Conservation (phyloP, 2,329 filamentous ascomycete genomes). For the Didymella glomerata region DNA sequence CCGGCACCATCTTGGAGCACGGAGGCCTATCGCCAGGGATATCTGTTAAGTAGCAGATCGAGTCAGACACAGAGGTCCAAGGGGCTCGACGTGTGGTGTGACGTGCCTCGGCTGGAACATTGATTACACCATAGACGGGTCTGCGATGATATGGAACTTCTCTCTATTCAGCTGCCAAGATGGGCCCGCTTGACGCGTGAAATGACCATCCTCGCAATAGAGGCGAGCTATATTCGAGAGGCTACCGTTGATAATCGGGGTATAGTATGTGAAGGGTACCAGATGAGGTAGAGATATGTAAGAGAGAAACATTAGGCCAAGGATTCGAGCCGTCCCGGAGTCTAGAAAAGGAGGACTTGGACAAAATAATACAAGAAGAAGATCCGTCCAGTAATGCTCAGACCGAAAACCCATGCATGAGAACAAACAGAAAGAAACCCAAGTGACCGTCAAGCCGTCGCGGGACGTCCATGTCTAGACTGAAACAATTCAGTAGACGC, state of each 20-base stretch:
- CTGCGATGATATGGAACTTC: slow-evolving; percentile 22
- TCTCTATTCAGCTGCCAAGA: slow-evolving; percentile 44
- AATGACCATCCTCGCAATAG: slow-evolving; percentile 31
- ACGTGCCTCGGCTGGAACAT: not conserved
- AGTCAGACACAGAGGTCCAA: slow-evolving; percentile 1
- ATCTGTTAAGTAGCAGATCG: not conserved
- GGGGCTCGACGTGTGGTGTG: not conserved
- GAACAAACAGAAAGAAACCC: slow-evolving; percentile 19
- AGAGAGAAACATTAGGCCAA: slow-evolving; percentile 33
- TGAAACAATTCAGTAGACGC: slow-evolving; percentile 43
- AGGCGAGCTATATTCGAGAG: slow-evolving; percentile 25
- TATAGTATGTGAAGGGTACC: slow-evolving; percentile 28
- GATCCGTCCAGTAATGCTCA: slow-evolving; percentile 28
- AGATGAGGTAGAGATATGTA: slow-evolving; percentile 28
- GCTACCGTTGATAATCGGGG: slow-evolving; percentile 20
- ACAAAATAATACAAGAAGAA: slow-evolving; percentile 33
- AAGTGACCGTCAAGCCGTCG: slow-evolving; percentile 23
- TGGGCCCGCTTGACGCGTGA: slow-evolving; percentile 33
- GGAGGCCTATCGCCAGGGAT: not conserved
- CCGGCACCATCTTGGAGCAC: not conserved
- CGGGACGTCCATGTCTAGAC: slow-evolving; percentile 36
- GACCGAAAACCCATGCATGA: slow-evolving; percentile 22
- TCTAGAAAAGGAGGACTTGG: slow-evolving; percentile 18
- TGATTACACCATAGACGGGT: not conserved
- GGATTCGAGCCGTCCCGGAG: slow-evolving; percentile 28